Base-by-base conservation (phyloP, 139 green algal genomes). In the Coccomyxa sp. region DNA sequence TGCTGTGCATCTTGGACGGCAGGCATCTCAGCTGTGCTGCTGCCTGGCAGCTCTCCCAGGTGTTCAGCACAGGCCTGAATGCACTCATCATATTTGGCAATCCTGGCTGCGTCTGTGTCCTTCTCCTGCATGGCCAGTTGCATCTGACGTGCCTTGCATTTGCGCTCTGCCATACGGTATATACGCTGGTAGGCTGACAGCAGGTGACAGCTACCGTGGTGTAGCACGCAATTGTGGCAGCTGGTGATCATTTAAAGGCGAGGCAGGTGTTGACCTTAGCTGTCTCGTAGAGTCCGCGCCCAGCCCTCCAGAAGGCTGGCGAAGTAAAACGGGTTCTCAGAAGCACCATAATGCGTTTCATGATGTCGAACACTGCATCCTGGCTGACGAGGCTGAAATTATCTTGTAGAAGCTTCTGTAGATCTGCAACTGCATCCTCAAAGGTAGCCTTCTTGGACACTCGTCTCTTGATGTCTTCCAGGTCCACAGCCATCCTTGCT, bases 311-410 rank as follows among this genome's bases (percentile, higher is more conserved):
- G 75, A 82, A 84, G 0, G 79, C 31, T 5, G 40, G 69, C 8
- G 39, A 39, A 35, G 36, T 86, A 75, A 80, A 82, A 10, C 82
- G 41, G 0, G 69, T 72, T 12, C 76, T 50, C 7, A 86, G 82
- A 14, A 86, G 71, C 0, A 73, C 78, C 38, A 39, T 39, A 24
- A n/a, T 33, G 6, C 72, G 39, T 7, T 34, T 8, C 1, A 77
- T 39, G 8, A 1, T 6, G 22, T 18, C 50, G 50, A 22, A 31
- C 18, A 31, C 22, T 7, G 22, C 50, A 31, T 18, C 2, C 2
- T 64, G 22, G 22, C 27, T 6, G 18, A 6, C 22, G 18, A 64
- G 50, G 18, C 27, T 22, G 50, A 22, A 22, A 7, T 2, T 68
- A 27, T 40, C 39, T 39, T 7, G 68, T 1, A 50, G 72, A 39